Base-by-base conservation (phyloP, 139 green algal species). In the Klebsormidium nitens region DNA sequence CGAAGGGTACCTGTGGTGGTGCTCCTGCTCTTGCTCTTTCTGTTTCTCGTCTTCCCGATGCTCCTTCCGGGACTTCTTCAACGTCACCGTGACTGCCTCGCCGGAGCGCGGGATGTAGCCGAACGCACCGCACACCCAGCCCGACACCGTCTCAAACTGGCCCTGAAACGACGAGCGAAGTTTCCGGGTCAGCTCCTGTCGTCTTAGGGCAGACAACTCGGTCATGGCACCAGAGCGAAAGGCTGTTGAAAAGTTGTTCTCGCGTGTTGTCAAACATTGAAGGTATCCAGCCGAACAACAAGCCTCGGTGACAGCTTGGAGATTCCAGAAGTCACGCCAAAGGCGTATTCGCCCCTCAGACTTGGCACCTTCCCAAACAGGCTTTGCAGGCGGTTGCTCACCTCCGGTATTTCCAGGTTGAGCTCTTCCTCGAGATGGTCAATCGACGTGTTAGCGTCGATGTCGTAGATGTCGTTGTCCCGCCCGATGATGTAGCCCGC, bases 71-170 rank as follows among this genome's bases (percentile, higher is more conserved):
- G 31, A 8, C 14, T 14, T 6, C 40, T 65, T 69, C n/a, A 75
- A 34, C 50, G 26, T 38, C 3, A 71, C 31, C 36, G 60, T 23
- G 5, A 77, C 73, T 39, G 66, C 65, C 37, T 79, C 77, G 1
- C 77, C 77, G 8, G 57, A 47, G 29, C 59, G 14, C 2, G 78
- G 78, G 26, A 84, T 84, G 28, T 72, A 68, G 0, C 61, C 78
- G 76, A 84, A 84, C 32, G 42, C 39, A 37, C 76, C 47, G 60
- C 68, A 82, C 67, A 82, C 57, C 35, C 71, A 84, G n/a, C 78
- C 78, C 14, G 63, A 71, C 48, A 84, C 74, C 36, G 78, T 84
- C 38, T 84, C 78, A 39, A 82, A 84, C 8, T 66, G 31, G 5
- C 52, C 14, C 42, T 50, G 42, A 8, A 50, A 50, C 42, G n/a